Conservation (phyloP, 225 moss, liverwort and hornwort genomes). For the Bryoerythrophyllum caledonicum region DNA sequence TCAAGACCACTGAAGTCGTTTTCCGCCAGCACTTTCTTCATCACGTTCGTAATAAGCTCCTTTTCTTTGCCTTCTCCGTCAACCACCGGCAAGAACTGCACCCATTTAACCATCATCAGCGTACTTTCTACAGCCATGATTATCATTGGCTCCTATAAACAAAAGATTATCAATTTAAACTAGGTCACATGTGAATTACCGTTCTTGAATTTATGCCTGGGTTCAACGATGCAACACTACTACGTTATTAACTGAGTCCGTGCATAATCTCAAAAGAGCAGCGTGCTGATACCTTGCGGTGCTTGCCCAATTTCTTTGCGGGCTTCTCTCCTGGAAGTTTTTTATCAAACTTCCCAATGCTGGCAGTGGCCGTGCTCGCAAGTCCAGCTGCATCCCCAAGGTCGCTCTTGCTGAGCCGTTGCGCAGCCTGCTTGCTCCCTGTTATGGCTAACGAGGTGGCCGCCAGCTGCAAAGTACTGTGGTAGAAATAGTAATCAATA, state of each 20-base stretch:
- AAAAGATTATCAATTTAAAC: background rate
- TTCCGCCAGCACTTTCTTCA: constrained; percentile 81
- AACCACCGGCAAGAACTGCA: constrained; percentile 93
- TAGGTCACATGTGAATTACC: background rate
- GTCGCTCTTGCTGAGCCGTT: constrained; percentile 73
- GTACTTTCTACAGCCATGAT: background rate
- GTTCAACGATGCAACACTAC: background rate
- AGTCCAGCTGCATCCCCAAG: constrained; percentile 93
- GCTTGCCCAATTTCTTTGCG: constrained; percentile 60
- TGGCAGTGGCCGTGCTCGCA: constrained; percentile 94
- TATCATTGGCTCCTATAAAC: background rate
- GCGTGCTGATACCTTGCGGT: constrained; percentile 42
- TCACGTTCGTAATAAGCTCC: constrained; percentile 69
- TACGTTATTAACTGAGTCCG: background rate
- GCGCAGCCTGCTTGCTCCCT: constrained; percentile 71
- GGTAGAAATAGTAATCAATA: constrained; percentile 7
- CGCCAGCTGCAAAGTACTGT: constrained; percentile 95
- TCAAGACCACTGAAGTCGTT: constrained; percentile 83
- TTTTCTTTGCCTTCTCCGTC: constrained; percentile 87
- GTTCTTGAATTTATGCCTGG: background rate
- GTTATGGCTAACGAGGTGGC: constrained; percentile 90
- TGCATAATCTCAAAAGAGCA: background rate
- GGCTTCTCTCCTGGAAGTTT: constrained; percentile 88
- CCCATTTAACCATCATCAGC: constrained; percentile 14
- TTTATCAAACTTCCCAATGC: constrained; percentile 96